A percentile compares a stretch with the other conserved stretches of the same genome.
Evolutionary conservation across 1,139 yeast species (phyloP).

Genomic region (Kodamaea sp.): DNA sequence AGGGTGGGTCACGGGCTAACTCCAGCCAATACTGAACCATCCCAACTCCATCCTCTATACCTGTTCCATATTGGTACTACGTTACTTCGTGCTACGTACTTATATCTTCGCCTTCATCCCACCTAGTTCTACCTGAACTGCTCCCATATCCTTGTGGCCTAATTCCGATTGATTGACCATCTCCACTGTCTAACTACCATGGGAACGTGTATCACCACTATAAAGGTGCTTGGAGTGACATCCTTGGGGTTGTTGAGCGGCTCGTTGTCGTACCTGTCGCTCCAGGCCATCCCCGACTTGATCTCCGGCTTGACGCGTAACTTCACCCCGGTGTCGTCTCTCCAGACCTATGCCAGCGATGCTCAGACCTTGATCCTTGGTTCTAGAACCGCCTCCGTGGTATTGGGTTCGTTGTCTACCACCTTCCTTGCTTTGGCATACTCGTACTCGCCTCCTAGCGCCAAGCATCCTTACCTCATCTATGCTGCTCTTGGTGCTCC

Average conservation of each 20-base stretch:
- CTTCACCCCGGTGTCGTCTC: conserved; percentile 7
- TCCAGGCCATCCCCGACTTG: conserved; percentile 35
- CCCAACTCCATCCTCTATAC: too few species aligned
- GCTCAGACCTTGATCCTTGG: conserved; percentile 9
- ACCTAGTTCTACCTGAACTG: too few species aligned
- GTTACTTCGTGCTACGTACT: too few species aligned
- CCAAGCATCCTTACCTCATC: conserved; percentile 57
- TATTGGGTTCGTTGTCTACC: conserved; percentile 41
- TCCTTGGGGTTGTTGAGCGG: conserved; percentile 53
- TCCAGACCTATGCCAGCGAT: conserved; percentile 7
- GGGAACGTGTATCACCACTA: conserved; percentile 52
- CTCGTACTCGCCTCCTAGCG: conserved; percentile 40
- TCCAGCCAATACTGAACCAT: too few species aligned
- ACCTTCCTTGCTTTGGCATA: conserved; percentile 45
- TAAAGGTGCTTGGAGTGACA: conserved; percentile 52
- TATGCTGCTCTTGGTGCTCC: conserved; percentile 58
- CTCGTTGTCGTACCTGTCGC: conserved; percentile 40
- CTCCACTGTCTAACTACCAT: too few species aligned
- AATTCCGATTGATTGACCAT: too few species aligned
- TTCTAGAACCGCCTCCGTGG: conserved; percentile 30
- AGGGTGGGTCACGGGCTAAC: too few species aligned
- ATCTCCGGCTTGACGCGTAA: conserved; percentile 28
- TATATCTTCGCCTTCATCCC: too few species aligned
- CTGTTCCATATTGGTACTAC: too few species aligned
- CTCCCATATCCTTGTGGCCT: too few species aligned